Base-by-base conservation (phyloP, 1,284 basidiomycete species). In the Apiotrichum sp. region DNA sequence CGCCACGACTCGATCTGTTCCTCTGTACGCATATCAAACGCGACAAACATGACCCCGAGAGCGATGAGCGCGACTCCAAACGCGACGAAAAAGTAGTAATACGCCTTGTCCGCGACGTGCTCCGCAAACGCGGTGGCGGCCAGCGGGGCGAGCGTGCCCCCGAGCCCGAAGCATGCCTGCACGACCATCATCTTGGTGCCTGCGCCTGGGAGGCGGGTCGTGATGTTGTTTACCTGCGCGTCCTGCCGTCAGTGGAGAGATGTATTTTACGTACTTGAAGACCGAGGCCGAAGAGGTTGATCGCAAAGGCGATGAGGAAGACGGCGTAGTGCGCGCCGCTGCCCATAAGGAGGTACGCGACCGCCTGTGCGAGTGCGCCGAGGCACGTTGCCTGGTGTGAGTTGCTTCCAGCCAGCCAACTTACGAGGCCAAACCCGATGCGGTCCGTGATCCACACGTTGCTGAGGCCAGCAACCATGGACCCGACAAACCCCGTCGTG, bases 371-470 rank as follows among this genome's bases (percentile, higher is more conserved):
- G 32, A 62, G 31, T 4, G 58, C 56, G n/a, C 47, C 52, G 22
- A 59, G 31, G 1, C 53, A 46, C 4, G 47, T 52, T 39, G 43
- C 34, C 51, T 56, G 51, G 14, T 34, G 46, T 33, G 4, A 39
- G 44, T 14, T 42, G 42, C 10, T 5, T 4, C 8, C 33, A 10
- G 34, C 48, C 8, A 32, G 32, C 33, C 47, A 16, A 51, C 65
- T 39, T 56, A 82, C 83, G 70, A 82, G 83, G 52, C 84, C 85
- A 62, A 86, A 84, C 0, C 83, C 83, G 16, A 83, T 62, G 42
- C 73, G 78, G 43, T 84, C 80, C 0, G 78, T 81, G n/a, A 86
- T 59, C 47, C 76, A 78, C 1, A 86, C 80, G 62, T 84, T 84
- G 3, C 77, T 5, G 3, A 57, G 44, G 8, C 53, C 59, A 6